Base-by-base conservation (phyloP, 768 basidiomycete genomes). In the Kwoniella sp. region DNA sequence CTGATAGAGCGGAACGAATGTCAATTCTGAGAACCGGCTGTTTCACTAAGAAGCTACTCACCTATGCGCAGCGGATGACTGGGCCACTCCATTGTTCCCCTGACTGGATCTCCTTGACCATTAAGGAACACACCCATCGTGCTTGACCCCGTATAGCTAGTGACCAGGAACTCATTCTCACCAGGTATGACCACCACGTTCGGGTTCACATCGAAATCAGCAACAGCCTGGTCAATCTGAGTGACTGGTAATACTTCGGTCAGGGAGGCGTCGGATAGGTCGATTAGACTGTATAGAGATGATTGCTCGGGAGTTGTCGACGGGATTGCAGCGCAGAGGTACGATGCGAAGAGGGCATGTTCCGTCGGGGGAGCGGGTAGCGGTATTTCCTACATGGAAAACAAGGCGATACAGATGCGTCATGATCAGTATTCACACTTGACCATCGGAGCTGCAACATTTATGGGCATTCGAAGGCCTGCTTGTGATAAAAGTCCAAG, bases 71-170 rank as follows among this genome's bases (percentile, higher is more conserved):
- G 82, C 0, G 93, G 91, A 82, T 94, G 88, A 55, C 83, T 85
- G 2, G 87, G 85, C 91, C 92, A 96, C 75, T 92, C 86, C 50
- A 96, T 82, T 1, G 93, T 94, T 1, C 93, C 93, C 52, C 93
- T 85, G 8, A 92, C 88, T 4, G 94, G 92, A 79, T 95, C 93
- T 0, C 92, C 93, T 1, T 87, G 86, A 0, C 87, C 86, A 15
- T 86, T 91, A 69, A 97, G 84, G 72, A 97, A 98, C 11, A 98
- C 82, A 0, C 94, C 94, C 45, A 97, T 83, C 0, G 91, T 90
- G 58, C 85, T 87, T 2, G 84, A 82, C 15, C 91, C 94, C 0
- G 89, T 93, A 86, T 89, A 93, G 1, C 90, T 90, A 17, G 92
- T 83, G 23, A 96, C 84, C 48, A 97, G 85, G 71, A 93, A 96